Conservation (phyloP, 208 protist species). For the Angomonas deanei region DNA sequence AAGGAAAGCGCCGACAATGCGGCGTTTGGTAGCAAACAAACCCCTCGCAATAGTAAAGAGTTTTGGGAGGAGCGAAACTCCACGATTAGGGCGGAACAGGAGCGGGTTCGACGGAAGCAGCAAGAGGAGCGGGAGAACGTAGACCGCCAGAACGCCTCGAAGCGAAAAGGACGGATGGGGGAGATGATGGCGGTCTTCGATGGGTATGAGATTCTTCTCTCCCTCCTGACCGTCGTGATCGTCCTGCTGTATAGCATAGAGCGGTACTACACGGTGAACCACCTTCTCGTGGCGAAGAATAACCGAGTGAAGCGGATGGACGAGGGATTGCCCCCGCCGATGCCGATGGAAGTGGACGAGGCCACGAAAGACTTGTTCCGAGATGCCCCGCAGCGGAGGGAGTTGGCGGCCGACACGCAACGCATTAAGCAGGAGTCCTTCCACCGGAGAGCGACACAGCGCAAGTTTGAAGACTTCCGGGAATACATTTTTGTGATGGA, state of each 20-base stretch:
- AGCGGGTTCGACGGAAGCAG: slow-evolving; percentile 25
- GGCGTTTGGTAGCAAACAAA: background rate
- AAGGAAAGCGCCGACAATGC: background rate
- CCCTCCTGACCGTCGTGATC: slow-evolving; percentile 27
- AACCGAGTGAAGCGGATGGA: slow-evolving; percentile 51
- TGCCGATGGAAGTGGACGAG: slow-evolving; percentile 57
- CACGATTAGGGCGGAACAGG: background rate
- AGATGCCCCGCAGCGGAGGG: slow-evolving; percentile 21
- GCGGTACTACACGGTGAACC: slow-evolving; percentile 46
- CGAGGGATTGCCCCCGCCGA: slow-evolving; percentile 53
- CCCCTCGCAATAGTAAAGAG: slow-evolving; percentile 15
- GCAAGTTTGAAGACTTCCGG: slow-evolving; percentile 67
- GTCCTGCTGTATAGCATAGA: slow-evolving; percentile 43
- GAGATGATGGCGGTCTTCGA: slow-evolving; percentile 23
- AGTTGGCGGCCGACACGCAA: slow-evolving; percentile 34
- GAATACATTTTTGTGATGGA: slow-evolving; percentile 79
- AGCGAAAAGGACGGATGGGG: slow-evolving; percentile 11
- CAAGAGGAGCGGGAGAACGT: slow-evolving; percentile 17
- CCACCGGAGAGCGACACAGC: slow-evolving; percentile 63
- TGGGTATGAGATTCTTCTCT: slow-evolving; percentile 49
- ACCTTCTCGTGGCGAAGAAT: slow-evolving; percentile 40
- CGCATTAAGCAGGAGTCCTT: slow-evolving; percentile 44
- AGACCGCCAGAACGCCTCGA: slow-evolving; percentile 10
- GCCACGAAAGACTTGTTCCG: slow-evolving; percentile 32
- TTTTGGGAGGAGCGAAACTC: slow-evolving; percentile 50